Conservation (phyloP, 352 stramenopile species). For the Aphanomyces astaci region DNA sequence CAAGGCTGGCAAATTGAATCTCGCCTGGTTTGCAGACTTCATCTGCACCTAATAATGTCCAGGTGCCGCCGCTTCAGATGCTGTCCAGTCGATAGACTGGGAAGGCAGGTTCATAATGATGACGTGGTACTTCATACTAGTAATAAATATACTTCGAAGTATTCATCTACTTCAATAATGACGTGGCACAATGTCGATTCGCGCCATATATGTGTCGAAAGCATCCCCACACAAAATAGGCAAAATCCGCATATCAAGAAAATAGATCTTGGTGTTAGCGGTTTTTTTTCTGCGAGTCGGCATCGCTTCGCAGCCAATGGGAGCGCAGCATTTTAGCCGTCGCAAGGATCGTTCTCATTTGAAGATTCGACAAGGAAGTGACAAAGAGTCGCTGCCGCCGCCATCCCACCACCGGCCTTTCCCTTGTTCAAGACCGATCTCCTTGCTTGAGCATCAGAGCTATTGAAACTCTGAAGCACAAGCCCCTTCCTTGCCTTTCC, state of each 20-base stretch:
- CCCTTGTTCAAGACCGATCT: background rate
- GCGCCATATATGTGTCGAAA: background rate
- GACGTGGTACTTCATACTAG: too few species aligned
- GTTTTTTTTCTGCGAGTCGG: background rate
- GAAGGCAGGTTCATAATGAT: too few species aligned
- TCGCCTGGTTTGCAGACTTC: conserved; percentile 18
- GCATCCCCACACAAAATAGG: background rate
- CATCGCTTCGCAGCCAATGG: background rate
- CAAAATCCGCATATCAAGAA: background rate
- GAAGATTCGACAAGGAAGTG: background rate
- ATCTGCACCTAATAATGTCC: conserved; percentile 6
- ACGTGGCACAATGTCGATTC: background rate
- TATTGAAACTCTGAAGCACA: background rate
- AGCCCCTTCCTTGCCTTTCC: background rate
- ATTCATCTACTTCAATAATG: too few species aligned
- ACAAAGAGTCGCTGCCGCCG: background rate
- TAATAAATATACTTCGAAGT: too few species aligned
- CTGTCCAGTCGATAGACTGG: too few species aligned
- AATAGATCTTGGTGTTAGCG: background rate
- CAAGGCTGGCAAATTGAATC: background rate
- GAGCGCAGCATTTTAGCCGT: background rate
- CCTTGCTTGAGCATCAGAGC: conserved; percentile 3
- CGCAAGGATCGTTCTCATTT: background rate
- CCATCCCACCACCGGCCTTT: background rate
- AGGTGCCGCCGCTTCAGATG: background rate